A percentile compares a stretch with the other conserved stretches of the same genome.
Conservation (phyloP, 345 rosid genomes). For the Arabis alpina region DNA sequence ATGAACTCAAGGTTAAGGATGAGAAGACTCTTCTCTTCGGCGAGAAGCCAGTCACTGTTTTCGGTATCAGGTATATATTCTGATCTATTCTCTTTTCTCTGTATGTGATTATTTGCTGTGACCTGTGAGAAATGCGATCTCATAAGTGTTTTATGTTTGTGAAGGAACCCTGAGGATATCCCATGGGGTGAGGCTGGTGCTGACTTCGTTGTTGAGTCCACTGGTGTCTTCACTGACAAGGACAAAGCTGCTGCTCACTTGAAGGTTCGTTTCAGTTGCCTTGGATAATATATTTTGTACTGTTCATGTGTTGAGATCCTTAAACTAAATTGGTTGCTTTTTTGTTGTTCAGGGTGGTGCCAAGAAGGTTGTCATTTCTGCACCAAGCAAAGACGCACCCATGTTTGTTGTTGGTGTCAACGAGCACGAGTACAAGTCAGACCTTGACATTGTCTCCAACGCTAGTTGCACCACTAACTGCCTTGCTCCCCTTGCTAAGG, state of each 20-base stretch:
- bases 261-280: conserved; percentile 56
- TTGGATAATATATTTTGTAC: neutral
- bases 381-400: conserved; percentile 95
- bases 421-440: conserved; percentile 84
- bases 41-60: conserved; percentile 70
- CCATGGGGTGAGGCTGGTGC: conserved; percentile 87
- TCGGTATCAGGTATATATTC: conserved; percentile 64
- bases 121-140: neutral
- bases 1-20: conserved; percentile 76
- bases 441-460: conserved; percentile 77
- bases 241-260: conserved; percentile 95
- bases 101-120: neutral
- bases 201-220: conserved; percentile 81
- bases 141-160: neutral
- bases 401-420: conserved; percentile 97
- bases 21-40: conserved; percentile 91
- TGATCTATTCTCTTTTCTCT: neutral
- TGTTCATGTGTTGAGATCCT: neutral
- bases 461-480: conserved; percentile 99
- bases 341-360: conserved; percentile 76
- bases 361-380: conserved; percentile 91
- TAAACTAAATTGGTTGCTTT: conserved; percentile 2
- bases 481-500: conserved; percentile 97
- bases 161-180: conserved; percentile 92
- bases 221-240: conserved; percentile 95